Evolutionary conservation across 83 land plant species (phyloP).

Genomic region (Diphasiastrum complanatum): DNA sequence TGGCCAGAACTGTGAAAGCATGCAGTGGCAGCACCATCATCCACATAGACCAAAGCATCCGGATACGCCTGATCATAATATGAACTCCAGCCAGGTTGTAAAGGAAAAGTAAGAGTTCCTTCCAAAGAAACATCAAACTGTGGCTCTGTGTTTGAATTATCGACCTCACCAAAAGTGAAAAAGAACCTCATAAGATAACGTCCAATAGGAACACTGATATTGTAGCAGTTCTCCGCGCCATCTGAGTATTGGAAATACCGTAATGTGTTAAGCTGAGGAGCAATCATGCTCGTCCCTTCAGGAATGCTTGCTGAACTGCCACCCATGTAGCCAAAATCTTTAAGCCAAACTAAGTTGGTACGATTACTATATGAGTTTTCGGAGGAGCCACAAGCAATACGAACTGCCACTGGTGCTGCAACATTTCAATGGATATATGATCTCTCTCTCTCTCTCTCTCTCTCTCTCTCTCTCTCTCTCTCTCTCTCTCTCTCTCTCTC

Average conservation of each 20-base stretch:
- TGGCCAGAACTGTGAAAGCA: constrained; percentile 95
- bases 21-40: constrained; percentile 53
- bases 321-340: constrained; percentile 80
- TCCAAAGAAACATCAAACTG: constrained; percentile 82
- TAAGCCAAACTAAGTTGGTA: constrained; percentile 51
- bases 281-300: constrained; percentile 9
- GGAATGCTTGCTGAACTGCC: constrained; percentile 52
- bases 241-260: constrained; percentile 66
- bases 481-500: no score
- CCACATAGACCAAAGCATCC: constrained; percentile 56
- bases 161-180: constrained; percentile 48
- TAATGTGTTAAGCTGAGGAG: constrained; percentile 54
- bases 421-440: background rate
- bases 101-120: constrained; percentile 62
- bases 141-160: constrained; percentile 60
- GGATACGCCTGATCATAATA: constrained; percentile 48
- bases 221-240: constrained; percentile 91
- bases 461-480: no score
- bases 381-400: constrained; percentile 84
- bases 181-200: constrained; percentile 65
- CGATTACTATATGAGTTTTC: constrained; percentile 40
- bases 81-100: constrained; percentile 66
- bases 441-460: no score
- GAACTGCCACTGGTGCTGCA: constrained; percentile 63
- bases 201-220: constrained; percentile 54